Evolutionary conservation across 129 eudicot genomes (phyloP).

Genomic region (Arctium lappa): DNA sequence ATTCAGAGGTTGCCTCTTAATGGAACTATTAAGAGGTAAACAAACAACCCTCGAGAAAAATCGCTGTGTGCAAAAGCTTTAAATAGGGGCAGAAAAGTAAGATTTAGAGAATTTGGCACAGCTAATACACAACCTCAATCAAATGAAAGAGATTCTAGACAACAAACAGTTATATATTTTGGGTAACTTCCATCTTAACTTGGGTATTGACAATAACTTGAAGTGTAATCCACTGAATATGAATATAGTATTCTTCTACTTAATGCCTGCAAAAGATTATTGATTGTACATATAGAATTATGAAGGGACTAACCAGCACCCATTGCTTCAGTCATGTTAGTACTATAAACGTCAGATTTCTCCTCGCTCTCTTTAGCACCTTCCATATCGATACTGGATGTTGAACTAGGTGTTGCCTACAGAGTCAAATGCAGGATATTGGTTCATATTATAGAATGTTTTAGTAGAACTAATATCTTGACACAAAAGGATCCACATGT

Average conservation of each 20-base stretch:
- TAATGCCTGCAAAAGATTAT: background rate
- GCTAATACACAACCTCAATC: background rate
- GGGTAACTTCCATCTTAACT: background rate
- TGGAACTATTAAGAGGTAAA: no score
- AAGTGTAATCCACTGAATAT: background rate
- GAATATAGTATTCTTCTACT: background rate
- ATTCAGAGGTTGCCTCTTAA: no score
- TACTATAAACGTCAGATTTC: conserved; percentile 82
- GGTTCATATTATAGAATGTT: background rate
- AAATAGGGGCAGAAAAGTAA: no score
- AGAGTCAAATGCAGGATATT: conserved; percentile 2
- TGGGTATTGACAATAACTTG: background rate
- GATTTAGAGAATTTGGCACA: no score
- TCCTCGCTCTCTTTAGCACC: conserved; percentile 53
- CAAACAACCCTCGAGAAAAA: background rate
- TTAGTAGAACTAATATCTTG: background rate
- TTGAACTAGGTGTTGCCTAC: conserved; percentile 71
- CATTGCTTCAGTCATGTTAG: conserved; percentile 96
- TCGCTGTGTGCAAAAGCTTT: background rate
- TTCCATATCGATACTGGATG: conserved; percentile 48
- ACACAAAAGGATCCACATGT: background rate
- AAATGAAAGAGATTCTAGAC: background rate
- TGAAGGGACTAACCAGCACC: conserved; percentile 80
- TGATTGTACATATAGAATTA: background rate
- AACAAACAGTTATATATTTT: background rate